Conservation (phyloP, 306 rosid species). For the Cyclanthera cordifolia region DNA sequence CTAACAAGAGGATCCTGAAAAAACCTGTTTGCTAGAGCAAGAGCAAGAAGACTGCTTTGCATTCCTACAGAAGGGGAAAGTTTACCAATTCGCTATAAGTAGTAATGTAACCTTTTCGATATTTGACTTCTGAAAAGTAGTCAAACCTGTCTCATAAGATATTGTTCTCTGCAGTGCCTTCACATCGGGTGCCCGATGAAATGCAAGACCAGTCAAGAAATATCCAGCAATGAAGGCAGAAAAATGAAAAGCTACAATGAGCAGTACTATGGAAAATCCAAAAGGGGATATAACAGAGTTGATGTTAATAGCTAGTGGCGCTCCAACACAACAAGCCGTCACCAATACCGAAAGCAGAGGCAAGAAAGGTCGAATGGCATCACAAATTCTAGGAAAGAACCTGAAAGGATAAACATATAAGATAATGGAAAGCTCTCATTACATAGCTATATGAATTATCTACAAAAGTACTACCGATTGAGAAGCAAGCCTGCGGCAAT, state of each 20-base stretch:
- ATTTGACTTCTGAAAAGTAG: constrained; percentile 6
- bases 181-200: constrained; percentile 42
- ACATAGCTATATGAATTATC: constrained; percentile 13
- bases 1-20: constrained; percentile 71
- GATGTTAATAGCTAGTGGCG: constrained; percentile 81
- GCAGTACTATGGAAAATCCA: constrained; percentile 48
- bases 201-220: constrained; percentile 48
- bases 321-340: constrained; percentile 87
- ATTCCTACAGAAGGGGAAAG: constrained; percentile 45
- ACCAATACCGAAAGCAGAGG: constrained; percentile 79
- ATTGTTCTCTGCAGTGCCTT: constrained; percentile 78
- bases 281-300: constrained; percentile 64
- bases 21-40: constrained; percentile 85
- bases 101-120: constrained; percentile 6
- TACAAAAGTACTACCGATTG: constrained; percentile 42
- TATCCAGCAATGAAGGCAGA: constrained; percentile 69
- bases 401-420: constrained; percentile 30
- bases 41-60: constrained; percentile 98
- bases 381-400: constrained; percentile 58
- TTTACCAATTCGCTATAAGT: neutral
- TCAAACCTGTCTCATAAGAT: constrained; percentile 78
- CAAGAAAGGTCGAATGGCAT: constrained; percentile 61
- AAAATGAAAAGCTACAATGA: constrained; percentile 59
- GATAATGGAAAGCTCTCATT: constrained; percentile 8
- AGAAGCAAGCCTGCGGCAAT: constrained; percentile 72